A percentile compares a stretch with the other conserved stretches of the same genome.
These are phyloP conservation scores for Thalassiosira exigua DNA, from an alignment of 352 stramenopile species.

Conservation along the genomic window DNA sequence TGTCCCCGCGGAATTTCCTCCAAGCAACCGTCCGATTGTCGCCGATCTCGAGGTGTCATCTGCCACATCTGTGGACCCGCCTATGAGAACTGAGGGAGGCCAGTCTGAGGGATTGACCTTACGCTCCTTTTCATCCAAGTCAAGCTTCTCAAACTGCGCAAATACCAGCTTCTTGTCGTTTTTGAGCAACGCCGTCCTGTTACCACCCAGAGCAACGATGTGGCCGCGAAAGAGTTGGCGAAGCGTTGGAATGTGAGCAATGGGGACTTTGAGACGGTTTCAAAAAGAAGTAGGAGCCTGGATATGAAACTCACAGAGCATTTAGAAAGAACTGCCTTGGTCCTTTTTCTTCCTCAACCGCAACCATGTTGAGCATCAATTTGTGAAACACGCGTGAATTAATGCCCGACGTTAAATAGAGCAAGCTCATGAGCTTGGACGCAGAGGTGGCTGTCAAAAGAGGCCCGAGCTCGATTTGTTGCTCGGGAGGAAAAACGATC, in stretches of 20 bases:
- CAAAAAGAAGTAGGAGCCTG: no score
- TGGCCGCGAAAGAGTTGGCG: no score
- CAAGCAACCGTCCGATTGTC: no score
- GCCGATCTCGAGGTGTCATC: conserved; percentile 22
- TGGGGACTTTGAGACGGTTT: no score
- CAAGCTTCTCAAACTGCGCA: conserved; percentile 52
- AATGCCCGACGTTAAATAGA: conserved; percentile 84
- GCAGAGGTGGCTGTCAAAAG: conserved; percentile 66
- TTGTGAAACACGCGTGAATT: conserved; percentile 85
- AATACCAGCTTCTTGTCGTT: conserved; percentile 58
- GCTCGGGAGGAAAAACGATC: conserved; percentile 60
- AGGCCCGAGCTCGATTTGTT: conserved; percentile 37
- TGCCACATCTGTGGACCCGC: conserved; percentile 17
- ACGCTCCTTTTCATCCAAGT: conserved; percentile 21
- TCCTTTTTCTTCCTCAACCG: conserved; percentile 51
- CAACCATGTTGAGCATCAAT: conserved; percentile 85
- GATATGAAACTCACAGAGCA: background rate
- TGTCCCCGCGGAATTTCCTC: conserved; percentile 62
- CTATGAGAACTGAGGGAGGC: conserved; percentile 76
- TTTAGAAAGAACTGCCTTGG: background rate
- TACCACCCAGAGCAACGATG: no score
- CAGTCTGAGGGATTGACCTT: conserved; percentile 45
- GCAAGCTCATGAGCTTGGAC: conserved; percentile 77
- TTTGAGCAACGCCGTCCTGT: no score
- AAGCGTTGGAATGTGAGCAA: no score